Conservation (phyloP, 345 rosid genomes). For the Lepidium sativum region DNA sequence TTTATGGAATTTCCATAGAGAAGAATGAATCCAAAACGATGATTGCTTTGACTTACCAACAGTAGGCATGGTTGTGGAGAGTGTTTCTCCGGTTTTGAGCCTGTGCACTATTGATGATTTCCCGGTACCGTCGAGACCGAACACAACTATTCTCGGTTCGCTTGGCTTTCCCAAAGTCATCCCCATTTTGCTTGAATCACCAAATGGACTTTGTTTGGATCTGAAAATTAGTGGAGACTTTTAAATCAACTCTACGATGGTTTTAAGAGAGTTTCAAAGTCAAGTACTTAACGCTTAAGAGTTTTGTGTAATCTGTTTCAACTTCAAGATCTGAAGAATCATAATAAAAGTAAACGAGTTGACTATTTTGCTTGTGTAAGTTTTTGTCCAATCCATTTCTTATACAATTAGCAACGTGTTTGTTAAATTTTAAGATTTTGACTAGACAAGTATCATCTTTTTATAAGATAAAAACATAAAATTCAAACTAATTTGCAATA, state of each 20-base stretch:
- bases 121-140: conserved; percentile 17
- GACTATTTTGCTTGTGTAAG: not conserved
- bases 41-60: not conserved
- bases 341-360: not conserved
- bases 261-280: conserved; percentile 2
- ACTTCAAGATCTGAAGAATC: not conserved
- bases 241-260: not conserved
- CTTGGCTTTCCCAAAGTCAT: conserved; percentile 4
- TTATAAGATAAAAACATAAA: not conserved
- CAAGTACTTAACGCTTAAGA: not conserved
- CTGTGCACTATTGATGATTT: conserved; percentile 19
- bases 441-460: not conserved
- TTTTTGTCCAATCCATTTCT: not conserved
- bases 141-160: conserved; percentile 1
- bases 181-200: conserved; percentile 14
- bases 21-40: not conserved
- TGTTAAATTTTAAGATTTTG: not conserved
- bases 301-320: not conserved
- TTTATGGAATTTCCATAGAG: not conserved
- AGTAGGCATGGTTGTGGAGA: not conserved
- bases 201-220: not conserved
- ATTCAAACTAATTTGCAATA: not conserved
- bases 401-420: not conserved
- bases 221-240: not conserved
- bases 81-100: conserved; percentile 19